These are phyloP conservation scores for Annulohypoxylon nitens DNA, from an alignment of 495 filamentous ascomycete species.

Conservation along the genomic window DNA sequence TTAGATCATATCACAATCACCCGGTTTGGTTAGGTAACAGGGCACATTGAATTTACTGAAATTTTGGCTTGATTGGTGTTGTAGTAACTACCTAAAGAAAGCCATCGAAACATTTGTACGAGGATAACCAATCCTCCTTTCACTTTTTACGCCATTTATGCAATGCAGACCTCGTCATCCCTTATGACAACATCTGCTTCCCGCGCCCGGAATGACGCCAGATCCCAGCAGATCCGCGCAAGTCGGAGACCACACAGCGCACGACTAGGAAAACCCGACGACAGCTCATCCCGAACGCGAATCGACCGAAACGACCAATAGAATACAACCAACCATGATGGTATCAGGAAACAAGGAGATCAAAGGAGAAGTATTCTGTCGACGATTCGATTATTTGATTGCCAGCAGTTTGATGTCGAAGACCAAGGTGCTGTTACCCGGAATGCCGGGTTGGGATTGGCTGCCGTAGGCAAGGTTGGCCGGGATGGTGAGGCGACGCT, in stretches of 20 bases:
- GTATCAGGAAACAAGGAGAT: constrained; percentile 49
- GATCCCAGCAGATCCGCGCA: constrained; percentile 57
- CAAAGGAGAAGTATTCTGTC: constrained; percentile 45
- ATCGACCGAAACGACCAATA: constrained; percentile 42
- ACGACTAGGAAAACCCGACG: constrained; percentile 34
- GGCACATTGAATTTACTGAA: neutral
- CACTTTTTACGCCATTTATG: constrained; percentile 56
- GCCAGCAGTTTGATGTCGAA: constrained; percentile 94
- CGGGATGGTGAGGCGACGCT: constrained; percentile 91
- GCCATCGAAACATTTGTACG: constrained; percentile 17
- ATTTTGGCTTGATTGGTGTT: constrained; percentile 11
- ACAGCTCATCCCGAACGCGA: constrained; percentile 26
- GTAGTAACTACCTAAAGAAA: constrained; percentile 33
- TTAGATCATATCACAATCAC: neutral
- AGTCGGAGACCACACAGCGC: constrained; percentile 54
- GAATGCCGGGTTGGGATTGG: constrained; percentile 82
- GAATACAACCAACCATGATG: constrained; percentile 50
- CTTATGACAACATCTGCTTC: constrained; percentile 56
- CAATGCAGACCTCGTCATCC: constrained; percentile 64
- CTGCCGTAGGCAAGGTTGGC: constrained; percentile 87
- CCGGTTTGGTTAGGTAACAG: neutral
- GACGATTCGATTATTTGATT: constrained; percentile 63
- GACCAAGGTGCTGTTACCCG: constrained; percentile 86
- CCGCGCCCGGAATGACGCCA: constrained; percentile 50
- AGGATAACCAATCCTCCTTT: constrained; percentile 37